Percentiles rank a stretch among this genome's conserved stretches.
phyloP scores from a whole-genome alignment of 1,284 basidiomycete genomes.

The Fistulina hepatica region DNA sequence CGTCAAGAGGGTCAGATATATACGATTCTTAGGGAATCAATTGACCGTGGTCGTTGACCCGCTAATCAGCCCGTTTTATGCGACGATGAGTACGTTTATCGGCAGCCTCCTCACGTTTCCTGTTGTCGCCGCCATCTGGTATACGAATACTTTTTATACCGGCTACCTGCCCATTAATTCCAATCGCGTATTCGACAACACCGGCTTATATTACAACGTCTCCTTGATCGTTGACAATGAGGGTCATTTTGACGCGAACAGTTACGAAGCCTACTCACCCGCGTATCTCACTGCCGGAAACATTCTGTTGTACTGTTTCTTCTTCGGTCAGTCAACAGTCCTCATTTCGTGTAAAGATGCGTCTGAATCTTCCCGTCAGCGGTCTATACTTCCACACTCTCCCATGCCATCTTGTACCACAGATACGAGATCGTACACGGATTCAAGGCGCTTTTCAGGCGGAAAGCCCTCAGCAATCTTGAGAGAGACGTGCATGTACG shows the following conservation, averaged over 20 bases:
- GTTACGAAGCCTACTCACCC: conserved; percentile 10
- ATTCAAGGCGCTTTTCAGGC: conserved; percentile 20
- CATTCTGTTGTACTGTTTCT: conserved; percentile 14
- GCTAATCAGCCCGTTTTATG: neutral
- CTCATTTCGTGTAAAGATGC: too few species aligned
- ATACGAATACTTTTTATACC: conserved; percentile 9
- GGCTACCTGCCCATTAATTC: conserved; percentile 11
- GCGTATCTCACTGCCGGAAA: conserved; percentile 7
- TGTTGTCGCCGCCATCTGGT: conserved; percentile 9
- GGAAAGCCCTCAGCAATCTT: too few species aligned
- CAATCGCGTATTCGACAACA: conserved; percentile 11
- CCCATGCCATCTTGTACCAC: conserved; percentile 29
- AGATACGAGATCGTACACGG: conserved; percentile 25
- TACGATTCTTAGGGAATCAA: too few species aligned
- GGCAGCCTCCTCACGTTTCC: conserved; percentile 6
- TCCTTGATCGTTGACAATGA: conserved; percentile 4
- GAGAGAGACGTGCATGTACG: conserved; percentile 24
- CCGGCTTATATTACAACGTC: conserved; percentile 6
- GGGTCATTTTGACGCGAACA: conserved; percentile 9
- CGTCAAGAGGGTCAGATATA: too few species aligned
- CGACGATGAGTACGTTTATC: conserved; percentile 10
- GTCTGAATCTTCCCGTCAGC: conserved; percentile 2
- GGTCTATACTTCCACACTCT: conserved; percentile 20
- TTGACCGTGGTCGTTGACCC: too few species aligned
- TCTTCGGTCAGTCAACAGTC: conserved; percentile 14